Conservation (phyloP, 805 yeast genomes). For the Kockiozyma suomiensis region DNA sequence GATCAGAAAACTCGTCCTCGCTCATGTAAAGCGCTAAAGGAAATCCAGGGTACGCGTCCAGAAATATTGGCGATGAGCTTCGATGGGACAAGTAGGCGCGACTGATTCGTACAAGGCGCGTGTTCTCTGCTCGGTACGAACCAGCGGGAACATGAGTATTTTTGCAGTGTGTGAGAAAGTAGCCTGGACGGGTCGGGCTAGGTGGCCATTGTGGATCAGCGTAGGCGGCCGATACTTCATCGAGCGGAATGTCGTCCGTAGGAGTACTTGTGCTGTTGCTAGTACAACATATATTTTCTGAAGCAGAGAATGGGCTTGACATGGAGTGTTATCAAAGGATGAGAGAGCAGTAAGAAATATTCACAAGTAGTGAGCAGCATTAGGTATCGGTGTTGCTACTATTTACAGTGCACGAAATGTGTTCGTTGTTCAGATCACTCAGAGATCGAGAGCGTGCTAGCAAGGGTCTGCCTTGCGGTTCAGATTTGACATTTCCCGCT, state of each 20-base stretch:
- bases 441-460: too few species aligned
- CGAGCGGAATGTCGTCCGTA: not conserved
- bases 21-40: slow-evolving; percentile 15
- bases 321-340: too few species aligned
- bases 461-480: too few species aligned
- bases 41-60: slow-evolving; percentile 7
- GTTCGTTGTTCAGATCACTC: too few species aligned
- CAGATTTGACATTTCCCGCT: too few species aligned
- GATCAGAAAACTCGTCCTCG: slow-evolving; percentile 10
- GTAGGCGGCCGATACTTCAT: not conserved
- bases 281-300: too few species aligned
- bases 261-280: not conserved
- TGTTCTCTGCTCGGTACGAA: not conserved
- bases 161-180: slow-evolving; percentile 11
- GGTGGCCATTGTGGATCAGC: slow-evolving; percentile 22
- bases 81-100: not conserved
- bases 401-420: too few species aligned
- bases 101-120: slow-evolving; percentile 16
- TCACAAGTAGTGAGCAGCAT: not conserved
- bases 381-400: not conserved
- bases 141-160: slow-evolving; percentile 8
- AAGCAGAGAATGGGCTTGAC: too few species aligned
- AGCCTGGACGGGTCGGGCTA: slow-evolving; percentile 2
- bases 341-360: too few species aligned
- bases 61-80: slow-evolving; percentile 3